phyloP scores from a whole-genome alignment of 176 grass and related monocot genomes.

The Echinochloa phyllopogon region DNA sequence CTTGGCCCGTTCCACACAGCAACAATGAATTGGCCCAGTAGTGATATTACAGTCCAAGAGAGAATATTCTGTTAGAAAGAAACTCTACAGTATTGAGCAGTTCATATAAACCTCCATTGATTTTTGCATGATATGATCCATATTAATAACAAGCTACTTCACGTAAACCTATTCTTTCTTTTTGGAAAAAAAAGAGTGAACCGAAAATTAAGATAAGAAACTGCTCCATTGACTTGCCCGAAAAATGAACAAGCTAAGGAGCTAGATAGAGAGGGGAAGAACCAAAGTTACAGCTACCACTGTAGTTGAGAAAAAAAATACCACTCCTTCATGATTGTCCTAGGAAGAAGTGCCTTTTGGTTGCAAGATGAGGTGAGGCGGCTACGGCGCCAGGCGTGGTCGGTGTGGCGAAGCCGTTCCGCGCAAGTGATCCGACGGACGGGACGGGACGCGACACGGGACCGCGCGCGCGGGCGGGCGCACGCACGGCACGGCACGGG shows the following conservation, averaged over 20 bases:
- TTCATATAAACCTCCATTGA: neutral
- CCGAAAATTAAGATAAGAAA: neutral
- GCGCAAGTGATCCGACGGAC: constrained; percentile 33
- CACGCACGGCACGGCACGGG: neutral
- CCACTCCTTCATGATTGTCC: neutral
- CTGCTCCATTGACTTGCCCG: neutral
- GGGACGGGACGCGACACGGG: neutral
- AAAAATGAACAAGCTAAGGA: neutral
- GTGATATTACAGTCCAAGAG: neutral
- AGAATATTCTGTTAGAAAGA: neutral
- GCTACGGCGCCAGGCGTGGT: constrained; percentile 1
- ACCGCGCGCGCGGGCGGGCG: neutral
- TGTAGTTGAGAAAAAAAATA: neutral
- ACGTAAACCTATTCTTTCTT: neutral
- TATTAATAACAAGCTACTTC: neutral
- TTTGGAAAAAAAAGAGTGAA: neutral
- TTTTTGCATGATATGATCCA: neutral
- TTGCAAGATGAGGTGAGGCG: constrained; percentile 20
- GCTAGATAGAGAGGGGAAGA: neutral
- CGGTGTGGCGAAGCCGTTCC: constrained; percentile 36
- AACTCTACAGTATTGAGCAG: too few species aligned
- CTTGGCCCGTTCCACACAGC: too few species aligned
- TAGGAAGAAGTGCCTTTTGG: constrained; percentile 25
- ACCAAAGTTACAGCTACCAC: neutral
- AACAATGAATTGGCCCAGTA: neutral